Base-by-base conservation (phyloP, 2,329 filamentous ascomycete genomes). In the Dendrostoma leiphaemia region DNA sequence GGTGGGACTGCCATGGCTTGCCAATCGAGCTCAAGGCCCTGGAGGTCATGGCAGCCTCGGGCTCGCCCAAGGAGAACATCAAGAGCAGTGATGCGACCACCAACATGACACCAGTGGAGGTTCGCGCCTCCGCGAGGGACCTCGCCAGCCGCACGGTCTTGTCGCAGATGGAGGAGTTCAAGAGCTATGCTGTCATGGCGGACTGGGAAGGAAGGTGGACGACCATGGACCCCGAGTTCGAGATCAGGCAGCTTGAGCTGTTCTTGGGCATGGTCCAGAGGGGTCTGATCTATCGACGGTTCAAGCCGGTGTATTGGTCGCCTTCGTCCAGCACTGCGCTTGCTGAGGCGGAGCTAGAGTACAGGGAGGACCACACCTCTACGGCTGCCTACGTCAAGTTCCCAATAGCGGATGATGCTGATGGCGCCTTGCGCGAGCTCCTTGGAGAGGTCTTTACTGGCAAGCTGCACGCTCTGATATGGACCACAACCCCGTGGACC, bases 401-500 rank as follows among this genome's bases (percentile, higher is more conserved):
- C 64, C 89, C 86, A 1, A 76, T 97, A 26, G 69, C 83, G 12
- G 74, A 79, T 0, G 65, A 72, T 7, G 65, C 71, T 23, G 52
- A 41, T 15, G 61, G 86, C 23, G 70, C 73, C 21, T 65, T 75
- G 48, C 64, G 66, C 31, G 58, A 64, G 3, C 60, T 71, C 2
- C 64, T 70, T 0, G 68, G 67, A 10, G 61, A 67, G 23, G 58
- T 60, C 3, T 67, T 81, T 21, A 61, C 70, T 6, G 77, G 78
- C 4, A 72, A 76, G 5, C 66, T 97, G 10, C 88, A 81, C 67
- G 90, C 89, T n/a, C 80, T 94, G n/a, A 90, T 97, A 48, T 99
- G 94, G 94, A 99, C 94, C 2, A 99, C 94, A 0, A 99, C 94
- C 1, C 94, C 94, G 0, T 99, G 94, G 94, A 99, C 94, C 0